Conservation (phyloP, 2,329 filamentous ascomycete species). For the Aspergillus alliaceus region DNA sequence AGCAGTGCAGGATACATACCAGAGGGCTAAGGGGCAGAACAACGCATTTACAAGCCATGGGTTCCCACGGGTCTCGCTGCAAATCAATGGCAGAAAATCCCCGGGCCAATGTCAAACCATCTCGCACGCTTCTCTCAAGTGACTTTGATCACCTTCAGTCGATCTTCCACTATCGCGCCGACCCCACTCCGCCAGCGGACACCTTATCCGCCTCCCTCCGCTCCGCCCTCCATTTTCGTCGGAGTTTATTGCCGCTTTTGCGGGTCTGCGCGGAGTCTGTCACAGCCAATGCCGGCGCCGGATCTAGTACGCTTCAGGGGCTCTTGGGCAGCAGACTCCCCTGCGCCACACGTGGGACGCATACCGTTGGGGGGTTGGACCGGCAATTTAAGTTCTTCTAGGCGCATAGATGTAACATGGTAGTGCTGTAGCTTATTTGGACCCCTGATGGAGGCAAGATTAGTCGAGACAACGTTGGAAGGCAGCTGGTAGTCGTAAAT, state of each 20-base stretch:
- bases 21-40: not conserved
- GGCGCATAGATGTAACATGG: not conserved
- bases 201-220: slow-evolving; percentile 25
- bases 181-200: slow-evolving; percentile 16
- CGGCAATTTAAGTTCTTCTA: not conserved
- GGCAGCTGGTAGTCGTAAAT: not conserved
- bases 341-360: not conserved
- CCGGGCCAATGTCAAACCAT: not conserved
- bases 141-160: not conserved
- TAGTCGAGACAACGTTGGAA: not conserved
- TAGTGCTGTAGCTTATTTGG: not conserved
- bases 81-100: not conserved
- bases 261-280: not conserved
- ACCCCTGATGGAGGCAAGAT: not conserved
- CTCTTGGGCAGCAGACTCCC: not conserved
- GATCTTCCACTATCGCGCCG: slow-evolving; percentile 1
- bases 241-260: slow-evolving; percentile 31
- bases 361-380: not conserved
- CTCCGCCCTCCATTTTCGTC: slow-evolving; percentile 30
- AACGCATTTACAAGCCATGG: not conserved
- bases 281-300: not conserved
- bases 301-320: not conserved
- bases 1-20: not conserved
- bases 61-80: too few species aligned
- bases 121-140: not conserved